A percentile compares a stretch with the other conserved stretches of the same genome.
Conservation (phyloP, 257 asterid species). For the Cruciata laevipes region DNA sequence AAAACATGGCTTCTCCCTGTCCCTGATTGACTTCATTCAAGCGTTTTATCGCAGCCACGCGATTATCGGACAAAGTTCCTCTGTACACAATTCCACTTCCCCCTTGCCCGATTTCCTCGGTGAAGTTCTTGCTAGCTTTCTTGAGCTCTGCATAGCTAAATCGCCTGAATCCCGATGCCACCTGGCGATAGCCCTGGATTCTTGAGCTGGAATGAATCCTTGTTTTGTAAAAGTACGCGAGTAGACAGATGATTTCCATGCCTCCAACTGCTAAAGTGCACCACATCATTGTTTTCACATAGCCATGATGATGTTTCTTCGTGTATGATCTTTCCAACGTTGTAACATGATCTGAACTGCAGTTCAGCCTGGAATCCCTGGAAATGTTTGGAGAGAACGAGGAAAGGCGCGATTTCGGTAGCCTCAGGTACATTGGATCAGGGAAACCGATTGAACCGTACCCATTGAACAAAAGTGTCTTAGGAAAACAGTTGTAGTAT, state of each 20-base stretch:
- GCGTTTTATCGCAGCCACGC: conserved; percentile 29
- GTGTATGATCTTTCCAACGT: conserved; percentile 1
- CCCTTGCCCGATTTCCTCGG: conserved; percentile 33
- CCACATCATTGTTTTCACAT: conserved; percentile 1
- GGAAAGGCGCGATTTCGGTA: conserved; percentile 5
- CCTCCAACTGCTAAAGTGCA: conserved; percentile 12
- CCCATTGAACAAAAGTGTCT: conserved; percentile 25
- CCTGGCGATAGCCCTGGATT: conserved; percentile 21
- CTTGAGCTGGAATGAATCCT: background rate
- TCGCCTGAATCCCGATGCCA: conserved; percentile 27
- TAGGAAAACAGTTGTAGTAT: conserved; percentile 24
- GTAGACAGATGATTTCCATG: conserved; percentile 19
- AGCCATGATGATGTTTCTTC: background rate
- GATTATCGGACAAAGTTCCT: conserved; percentile 25
- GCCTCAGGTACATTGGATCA: conserved; percentile 15
- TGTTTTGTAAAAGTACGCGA: conserved; percentile 21
- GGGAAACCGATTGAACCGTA: conserved; percentile 13
- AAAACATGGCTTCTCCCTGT: conserved; percentile 28
- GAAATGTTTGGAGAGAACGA: background rate
- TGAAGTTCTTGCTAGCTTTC: conserved; percentile 30
- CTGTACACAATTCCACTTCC: conserved; percentile 32
- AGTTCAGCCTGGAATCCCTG: background rate
- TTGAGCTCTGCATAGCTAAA: conserved; percentile 35
- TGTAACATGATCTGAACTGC: background rate
- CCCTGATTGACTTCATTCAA: conserved; percentile 19